Percentiles rank a stretch among this genome's conserved stretches.
These are phyloP conservation scores for Pulicaria dysenterica DNA, from an alignment of 129 eudicot genomes.

Conservation along the genomic window DNA sequence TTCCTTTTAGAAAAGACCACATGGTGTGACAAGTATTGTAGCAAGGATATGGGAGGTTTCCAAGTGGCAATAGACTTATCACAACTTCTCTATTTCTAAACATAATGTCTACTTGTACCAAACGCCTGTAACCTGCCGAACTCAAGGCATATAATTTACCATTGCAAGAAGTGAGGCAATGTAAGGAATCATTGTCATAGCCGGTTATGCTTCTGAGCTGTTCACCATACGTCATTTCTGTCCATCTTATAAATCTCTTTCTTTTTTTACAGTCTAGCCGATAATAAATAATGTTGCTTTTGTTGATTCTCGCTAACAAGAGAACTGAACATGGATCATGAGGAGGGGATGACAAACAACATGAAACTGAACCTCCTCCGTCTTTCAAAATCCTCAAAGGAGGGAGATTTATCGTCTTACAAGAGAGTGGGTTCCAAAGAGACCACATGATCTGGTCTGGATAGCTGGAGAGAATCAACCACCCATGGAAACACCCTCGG, in stretches of 20 bases:
- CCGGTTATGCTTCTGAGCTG: neutral
- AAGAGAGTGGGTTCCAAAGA: conserved; percentile 1
- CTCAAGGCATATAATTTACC: conserved; percentile 5
- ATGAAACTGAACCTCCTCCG: neutral
- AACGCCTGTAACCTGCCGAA: fast-evolving
- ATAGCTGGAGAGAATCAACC: neutral
- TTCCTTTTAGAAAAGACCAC: neutral
- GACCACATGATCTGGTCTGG: neutral
- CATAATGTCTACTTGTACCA: conserved; percentile 10
- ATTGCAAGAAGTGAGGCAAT: neutral
- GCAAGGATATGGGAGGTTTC: neutral
- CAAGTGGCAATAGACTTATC: conserved; percentile 17
- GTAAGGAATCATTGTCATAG: neutral
- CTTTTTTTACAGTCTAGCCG: conserved; percentile 3
- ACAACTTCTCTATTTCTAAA: neutral
- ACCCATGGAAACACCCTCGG: neutral
- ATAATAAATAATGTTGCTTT: conserved; percentile 5
- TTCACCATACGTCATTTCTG: conserved; percentile 3
- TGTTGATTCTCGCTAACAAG: neutral
- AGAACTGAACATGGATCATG: neutral
- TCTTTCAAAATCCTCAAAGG: neutral
- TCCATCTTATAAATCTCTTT: conserved; percentile 25
- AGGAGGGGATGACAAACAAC: conserved; percentile 12
- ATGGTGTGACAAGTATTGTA: neutral
- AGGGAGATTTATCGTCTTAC: neutral